A percentile compares a stretch with the other conserved stretches of the same genome.
Evolutionary conservation across 495 filamentous ascomycete genomes (phyloP).

Genomic region (Schizothecium vesticola): DNA sequence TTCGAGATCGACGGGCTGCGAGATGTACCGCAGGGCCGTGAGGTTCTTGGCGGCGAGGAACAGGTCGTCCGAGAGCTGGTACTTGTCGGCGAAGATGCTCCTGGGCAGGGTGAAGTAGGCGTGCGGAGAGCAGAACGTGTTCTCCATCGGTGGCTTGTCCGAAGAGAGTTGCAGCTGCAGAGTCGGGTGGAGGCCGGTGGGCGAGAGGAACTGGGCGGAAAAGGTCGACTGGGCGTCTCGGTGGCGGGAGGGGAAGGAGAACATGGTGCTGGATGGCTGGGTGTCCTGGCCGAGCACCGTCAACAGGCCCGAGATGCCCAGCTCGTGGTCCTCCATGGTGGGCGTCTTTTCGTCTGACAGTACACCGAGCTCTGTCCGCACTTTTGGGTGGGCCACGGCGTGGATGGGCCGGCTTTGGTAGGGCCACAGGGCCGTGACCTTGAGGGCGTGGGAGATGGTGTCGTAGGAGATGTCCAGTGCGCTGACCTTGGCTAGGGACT

Average conservation of each 20-base stretch:
- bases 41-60: constrained; percentile 65
- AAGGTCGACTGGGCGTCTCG: constrained; percentile 49
- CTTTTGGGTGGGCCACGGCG: constrained; percentile 28
- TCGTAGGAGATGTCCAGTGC: constrained; percentile 78
- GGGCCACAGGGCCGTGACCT: constrained; percentile 57
- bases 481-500: constrained; percentile 42
- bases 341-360: constrained; percentile 58
- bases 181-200: constrained; percentile 84
- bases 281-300: constrained; percentile 71
- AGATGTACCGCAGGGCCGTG: constrained; percentile 57
- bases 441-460: constrained; percentile 58
- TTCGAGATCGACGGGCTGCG: constrained; percentile 86
- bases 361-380: constrained; percentile 73
- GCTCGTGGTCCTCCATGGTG: constrained; percentile 58
- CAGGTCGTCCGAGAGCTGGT: constrained; percentile 45
- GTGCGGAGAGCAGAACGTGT: constrained; percentile 61
- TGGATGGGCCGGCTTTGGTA: constrained; percentile 36
- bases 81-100: constrained; percentile 77
- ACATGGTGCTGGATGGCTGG: constrained; percentile 63
- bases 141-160: constrained; percentile 34
- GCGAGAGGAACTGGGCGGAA: constrained; percentile 53
- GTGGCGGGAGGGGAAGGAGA: constrained; percentile 88
- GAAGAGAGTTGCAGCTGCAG: constrained; percentile 54
- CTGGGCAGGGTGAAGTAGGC: constrained; percentile 85
- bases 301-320: constrained; percentile 73